Conservation (phyloP, 2,329 filamentous ascomycete genomes). For the Fusarium papillatum region DNA sequence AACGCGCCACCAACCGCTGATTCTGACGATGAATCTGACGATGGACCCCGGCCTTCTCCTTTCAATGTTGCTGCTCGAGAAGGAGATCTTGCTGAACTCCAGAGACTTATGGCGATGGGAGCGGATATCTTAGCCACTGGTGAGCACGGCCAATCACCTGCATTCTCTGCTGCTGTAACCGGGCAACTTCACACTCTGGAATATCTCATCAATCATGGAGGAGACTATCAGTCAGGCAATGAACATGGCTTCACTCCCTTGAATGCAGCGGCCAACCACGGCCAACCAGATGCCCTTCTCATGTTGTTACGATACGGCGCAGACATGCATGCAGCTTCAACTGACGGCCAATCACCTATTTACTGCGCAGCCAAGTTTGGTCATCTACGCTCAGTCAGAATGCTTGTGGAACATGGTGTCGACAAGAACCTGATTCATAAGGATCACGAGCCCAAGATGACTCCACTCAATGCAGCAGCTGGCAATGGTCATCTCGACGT, state of each 20-base stretch:
- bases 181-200: neutral
- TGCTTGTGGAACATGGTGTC: neutral
- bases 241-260: neutral
- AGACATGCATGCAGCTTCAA: neutral
- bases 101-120: neutral
- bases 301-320: neutral
- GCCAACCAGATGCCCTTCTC: neutral
- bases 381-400: neutral
- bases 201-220: neutral
- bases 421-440: neutral
- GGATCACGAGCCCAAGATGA: neutral
- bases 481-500: neutral
- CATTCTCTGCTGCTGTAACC: neutral
- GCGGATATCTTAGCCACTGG: neutral
- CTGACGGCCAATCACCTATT: neutral
- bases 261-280: neutral
- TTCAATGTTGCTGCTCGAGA: neutral
- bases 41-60: neutral
- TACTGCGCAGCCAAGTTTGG: conserved; percentile 4
- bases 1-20: neutral
- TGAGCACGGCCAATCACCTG: neutral
- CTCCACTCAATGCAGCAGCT: neutral
- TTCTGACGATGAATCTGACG: neutral
- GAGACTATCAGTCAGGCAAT: neutral
- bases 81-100: neutral